Percentiles rank a stretch among this genome's conserved stretches.
Conservation (phyloP, 768 basidiomycete genomes). For the Cyclocybe cylindracea region DNA sequence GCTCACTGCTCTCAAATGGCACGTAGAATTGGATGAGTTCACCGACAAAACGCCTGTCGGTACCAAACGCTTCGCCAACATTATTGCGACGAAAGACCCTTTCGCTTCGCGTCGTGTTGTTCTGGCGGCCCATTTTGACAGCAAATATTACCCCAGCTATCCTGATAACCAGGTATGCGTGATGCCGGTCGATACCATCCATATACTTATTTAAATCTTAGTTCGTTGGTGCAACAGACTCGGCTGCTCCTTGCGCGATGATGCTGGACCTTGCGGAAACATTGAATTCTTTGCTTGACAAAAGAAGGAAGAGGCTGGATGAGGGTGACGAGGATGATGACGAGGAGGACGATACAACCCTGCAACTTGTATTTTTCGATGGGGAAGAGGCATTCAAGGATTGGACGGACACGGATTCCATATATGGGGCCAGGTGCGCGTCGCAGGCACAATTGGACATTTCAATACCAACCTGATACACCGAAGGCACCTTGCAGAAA, state of each 20-base stretch:
- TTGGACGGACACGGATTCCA: slow-evolving; percentile 89
- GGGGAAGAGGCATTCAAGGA: slow-evolving; percentile 94
- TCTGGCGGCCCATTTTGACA: slow-evolving; percentile 92
- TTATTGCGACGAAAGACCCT: slow-evolving; percentile 96
- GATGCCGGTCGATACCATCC: slow-evolving; percentile 14
- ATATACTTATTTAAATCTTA: slow-evolving; percentile 31
- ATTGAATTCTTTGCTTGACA: slow-evolving; percentile 70
- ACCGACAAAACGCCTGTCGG: slow-evolving; percentile 81
- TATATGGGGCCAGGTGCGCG: slow-evolving; percentile 88
- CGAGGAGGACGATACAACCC: slow-evolving; percentile 77
- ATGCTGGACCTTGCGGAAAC: slow-evolving; percentile 90
- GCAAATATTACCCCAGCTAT: slow-evolving; percentile 77
- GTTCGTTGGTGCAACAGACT: slow-evolving; percentile 98
- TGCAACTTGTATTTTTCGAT: slow-evolving; percentile 95
- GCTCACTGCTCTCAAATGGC: slow-evolving; percentile 77
- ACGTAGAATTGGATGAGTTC: slow-evolving; percentile 85
- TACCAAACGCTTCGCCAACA: slow-evolving; percentile 76
- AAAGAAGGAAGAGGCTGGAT: slow-evolving; percentile 54
- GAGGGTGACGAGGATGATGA: slow-evolving; percentile 67
- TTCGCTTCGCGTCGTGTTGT: slow-evolving; percentile 76
- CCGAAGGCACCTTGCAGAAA: slow-evolving; percentile 80
- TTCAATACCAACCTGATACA: background rate
- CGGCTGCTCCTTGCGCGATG: slow-evolving; percentile 93
- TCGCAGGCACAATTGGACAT: background rate
- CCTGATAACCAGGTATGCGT: slow-evolving; percentile 70